Evolutionary conservation across 257 asterid species (phyloP), one percentile per base, ranked within the genome.

Genomic region (Solanum neorickii): DNA sequence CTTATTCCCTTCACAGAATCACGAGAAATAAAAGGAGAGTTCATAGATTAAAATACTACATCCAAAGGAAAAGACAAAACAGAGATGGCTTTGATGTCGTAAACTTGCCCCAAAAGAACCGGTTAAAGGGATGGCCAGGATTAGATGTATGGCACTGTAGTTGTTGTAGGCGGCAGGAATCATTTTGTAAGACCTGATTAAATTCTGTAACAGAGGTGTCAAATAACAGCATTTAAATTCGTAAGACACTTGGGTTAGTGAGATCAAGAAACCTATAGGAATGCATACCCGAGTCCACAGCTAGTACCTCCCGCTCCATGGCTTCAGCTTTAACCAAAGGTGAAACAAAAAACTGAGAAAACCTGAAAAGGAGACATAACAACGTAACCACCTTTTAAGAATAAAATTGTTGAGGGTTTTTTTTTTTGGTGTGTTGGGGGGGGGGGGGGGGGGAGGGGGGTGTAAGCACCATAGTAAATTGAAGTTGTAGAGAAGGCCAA

Each of bases 241-340:
- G 42, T 15, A 46, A 46, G 84, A 25, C 39, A 29, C 13, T 47
- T 9, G n/a, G 14, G 33, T 78, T 78, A 18, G 59, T 46, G 84
- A 78, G 25, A 46, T 47, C 23, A 78, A 78, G 66, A 78, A 78
- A 78, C 20, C 33, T 78, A 78, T 46, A 78, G 27, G 29, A 8
- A 35, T 46, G 66, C 87, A 88, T 60, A 97, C 99, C 99, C 90
- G 99, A 97, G 88, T 97, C 98, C 59, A 97, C 99, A 29, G 99
- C 99, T 82, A 93, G 92, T 16, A 97, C 93, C 94, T 97, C 99
- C 87, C 99, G 92, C 83, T 96, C 99, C 99, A 97, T 96, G 88
- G 99, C 99, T 88, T 95, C 99, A 88, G 97, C 95, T 92, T 97
- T 96, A 73, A 95, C 95, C 88, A 97, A 89, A 60, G 99, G 99